Base-by-base conservation (phyloP, 2,329 filamentous ascomycete genomes). In the Penicillium brasilianum region DNA sequence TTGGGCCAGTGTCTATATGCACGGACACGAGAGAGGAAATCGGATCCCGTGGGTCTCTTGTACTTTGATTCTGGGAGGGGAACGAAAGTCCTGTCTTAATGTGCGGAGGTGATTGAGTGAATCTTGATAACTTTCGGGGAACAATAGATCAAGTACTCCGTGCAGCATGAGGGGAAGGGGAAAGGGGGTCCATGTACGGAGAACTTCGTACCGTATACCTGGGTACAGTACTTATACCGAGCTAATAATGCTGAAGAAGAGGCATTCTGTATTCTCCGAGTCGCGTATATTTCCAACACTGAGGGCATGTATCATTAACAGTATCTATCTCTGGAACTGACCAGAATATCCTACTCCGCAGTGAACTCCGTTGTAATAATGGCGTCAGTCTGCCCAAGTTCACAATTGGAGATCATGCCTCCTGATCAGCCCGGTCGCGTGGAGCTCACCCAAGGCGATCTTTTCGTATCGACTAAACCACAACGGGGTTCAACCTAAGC, bases 1-100 rank as follows among this genome's bases (percentile, higher is more conserved):
- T 66, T 66, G 67, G 66, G 59, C 55, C 58, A 56, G 25, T 16
- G 18, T 41, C 14, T 25, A 51, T 57, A 53, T 48, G 60, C 49
- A 58, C 50, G 30, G 58, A 49, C 49, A 39, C 28, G 34, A 46
- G 32, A 52, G 22, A 55, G 46, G 48, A 48, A 48, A 48, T 48
- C 30, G 44, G 8, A 48, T 48, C 25, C 44, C 44, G 22, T 30
- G n/a, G 7, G 22, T 20, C 22, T 28, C 37, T 39, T 34, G 34
- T 36, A 36, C 34, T 36, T 36, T 36, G 34, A 28, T 28, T 36
- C 11, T 11, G 2, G 10, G 39, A 22, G 18, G 18, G 39, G 5
- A 18, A 41, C 4, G 18, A 22, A 20, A 22, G 20, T 43, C 39
- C 13, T 43, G 18, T 20, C 18, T 43, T 43, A 9, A 22, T 13